phyloP scores from a whole-genome alignment of 331 rosid genomes.

The Saraca asoca region DNA sequence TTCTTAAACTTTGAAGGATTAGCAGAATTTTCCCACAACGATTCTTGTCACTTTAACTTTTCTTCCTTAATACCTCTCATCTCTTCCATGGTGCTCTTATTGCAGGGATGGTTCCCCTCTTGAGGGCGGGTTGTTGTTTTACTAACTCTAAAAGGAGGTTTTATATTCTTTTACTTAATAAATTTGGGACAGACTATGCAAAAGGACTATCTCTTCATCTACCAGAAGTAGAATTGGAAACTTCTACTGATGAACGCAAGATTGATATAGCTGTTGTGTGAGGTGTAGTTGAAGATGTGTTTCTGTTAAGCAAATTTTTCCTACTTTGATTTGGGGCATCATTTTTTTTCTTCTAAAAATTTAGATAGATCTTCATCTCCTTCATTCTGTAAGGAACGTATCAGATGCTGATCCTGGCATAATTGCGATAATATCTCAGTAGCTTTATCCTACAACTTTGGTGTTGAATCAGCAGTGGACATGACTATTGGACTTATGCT shows the following conservation, averaged over 20 bases:
- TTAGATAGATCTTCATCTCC: conserved; percentile 75
- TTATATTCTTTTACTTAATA: conserved; percentile 91
- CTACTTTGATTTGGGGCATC: conserved; percentile 63
- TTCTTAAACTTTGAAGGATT: conserved; percentile 66
- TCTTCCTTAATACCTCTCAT: conserved; percentile 64
- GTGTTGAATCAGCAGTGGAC: too few species aligned
- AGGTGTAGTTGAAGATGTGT: conserved; percentile 57
- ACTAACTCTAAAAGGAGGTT: conserved; percentile 72
- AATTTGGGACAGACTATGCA: conserved; percentile 92
- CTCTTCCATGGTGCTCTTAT: conserved; percentile 73
- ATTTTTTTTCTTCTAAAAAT: conserved; percentile 61
- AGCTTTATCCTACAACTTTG: too few species aligned
- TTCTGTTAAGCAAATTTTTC: conserved; percentile 59
- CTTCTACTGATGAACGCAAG: conserved; percentile 61
- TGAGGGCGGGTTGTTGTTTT: conserved; percentile 66
- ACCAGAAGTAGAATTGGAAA: conserved; percentile 56
- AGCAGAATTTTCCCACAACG: conserved; percentile 64
- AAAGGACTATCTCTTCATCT: conserved; percentile 75
- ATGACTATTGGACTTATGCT: conserved; percentile 85
- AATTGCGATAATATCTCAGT: conserved; percentile 81
- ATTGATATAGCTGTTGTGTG: conserved; percentile 50
- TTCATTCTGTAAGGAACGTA: conserved; percentile 70
- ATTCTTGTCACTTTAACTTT: conserved; percentile 59
- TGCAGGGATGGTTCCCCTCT: conserved; percentile 62
- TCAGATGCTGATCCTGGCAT: conserved; percentile 79